Evolutionary conservation across 1,284 basidiomycete genomes (phyloP).

Genomic region (Coriolopsis trogii): DNA sequence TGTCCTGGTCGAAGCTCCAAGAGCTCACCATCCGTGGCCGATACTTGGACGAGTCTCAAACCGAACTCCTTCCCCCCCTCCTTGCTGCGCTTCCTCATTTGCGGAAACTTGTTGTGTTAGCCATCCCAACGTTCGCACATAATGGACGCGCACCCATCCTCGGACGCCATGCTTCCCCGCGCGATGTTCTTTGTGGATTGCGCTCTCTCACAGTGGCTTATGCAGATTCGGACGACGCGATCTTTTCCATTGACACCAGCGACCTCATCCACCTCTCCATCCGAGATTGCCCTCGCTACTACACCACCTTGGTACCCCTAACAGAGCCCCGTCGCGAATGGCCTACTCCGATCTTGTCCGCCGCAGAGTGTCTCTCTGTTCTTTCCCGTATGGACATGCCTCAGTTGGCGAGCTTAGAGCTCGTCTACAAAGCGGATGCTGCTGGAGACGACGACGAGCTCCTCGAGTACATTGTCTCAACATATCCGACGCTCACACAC

Average conservation of each 20-base stretch:
- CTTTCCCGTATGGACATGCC: slow-evolving; percentile 42
- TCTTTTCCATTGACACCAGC: not conserved
- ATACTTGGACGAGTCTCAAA: too few species aligned
- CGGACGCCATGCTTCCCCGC: too few species aligned
- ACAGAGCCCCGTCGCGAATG: too few species aligned
- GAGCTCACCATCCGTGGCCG: too few species aligned
- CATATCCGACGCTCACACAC: not conserved
- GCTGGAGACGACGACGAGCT: not conserved
- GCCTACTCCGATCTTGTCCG: not conserved
- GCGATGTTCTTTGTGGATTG: too few species aligned
- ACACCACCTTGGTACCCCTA: too few species aligned
- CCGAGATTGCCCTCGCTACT: not conserved
- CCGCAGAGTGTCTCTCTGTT: slow-evolving; percentile 31
- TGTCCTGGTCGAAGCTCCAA: too few species aligned
- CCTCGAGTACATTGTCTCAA: not conserved
- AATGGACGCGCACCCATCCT: too few species aligned
- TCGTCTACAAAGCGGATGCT: not conserved
- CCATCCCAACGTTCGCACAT: too few species aligned
- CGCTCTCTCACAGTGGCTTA: not conserved
- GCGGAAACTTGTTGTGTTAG: too few species aligned
- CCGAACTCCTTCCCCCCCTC: too few species aligned
- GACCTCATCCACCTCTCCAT: not conserved
- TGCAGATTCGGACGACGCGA: not conserved
- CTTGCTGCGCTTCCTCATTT: too few species aligned
- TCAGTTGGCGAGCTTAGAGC: slow-evolving; percentile 29